Percentiles rank a stretch among this genome's conserved stretches.
These are phyloP conservation scores for Saccharomycopsis sp. DNA, from an alignment of 805 yeast genomes.

Conservation along the genomic window DNA sequence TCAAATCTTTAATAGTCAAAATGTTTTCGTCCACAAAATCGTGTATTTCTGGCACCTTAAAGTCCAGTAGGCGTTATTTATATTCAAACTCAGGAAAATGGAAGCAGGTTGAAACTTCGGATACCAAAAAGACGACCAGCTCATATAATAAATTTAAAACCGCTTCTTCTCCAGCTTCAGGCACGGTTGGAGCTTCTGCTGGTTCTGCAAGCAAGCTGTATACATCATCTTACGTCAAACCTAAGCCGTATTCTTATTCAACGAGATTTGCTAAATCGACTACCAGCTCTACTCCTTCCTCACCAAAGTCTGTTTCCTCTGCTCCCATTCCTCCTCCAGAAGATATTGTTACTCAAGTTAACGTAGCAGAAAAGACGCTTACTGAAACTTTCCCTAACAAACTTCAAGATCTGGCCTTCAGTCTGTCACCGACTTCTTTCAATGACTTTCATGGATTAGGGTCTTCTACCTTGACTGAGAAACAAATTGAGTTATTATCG, in stretches of 20 bases:
- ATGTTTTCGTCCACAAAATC: neutral
- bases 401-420: neutral
- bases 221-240: neutral
- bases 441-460: constrained; percentile 71
- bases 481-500: constrained; percentile 52
- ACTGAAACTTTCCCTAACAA: neutral
- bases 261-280: neutral
- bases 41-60: neutral
- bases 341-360: neutral
- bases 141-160: neutral
- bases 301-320: neutral
- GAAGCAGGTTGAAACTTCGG: neutral
- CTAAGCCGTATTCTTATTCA: neutral
- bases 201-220: neutral
- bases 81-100: neutral
- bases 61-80: neutral
- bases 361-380: neutral
- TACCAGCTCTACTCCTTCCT: neutral
- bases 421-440: neutral
- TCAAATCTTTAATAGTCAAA: neutral
- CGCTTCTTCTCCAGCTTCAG: neutral
- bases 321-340: neutral
- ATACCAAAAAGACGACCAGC: neutral
- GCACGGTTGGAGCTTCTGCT: too few species aligned
- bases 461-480: constrained; percentile 60